Conservation (phyloP, 768 basidiomycete genomes). For the Boletus reticulatus region DNA sequence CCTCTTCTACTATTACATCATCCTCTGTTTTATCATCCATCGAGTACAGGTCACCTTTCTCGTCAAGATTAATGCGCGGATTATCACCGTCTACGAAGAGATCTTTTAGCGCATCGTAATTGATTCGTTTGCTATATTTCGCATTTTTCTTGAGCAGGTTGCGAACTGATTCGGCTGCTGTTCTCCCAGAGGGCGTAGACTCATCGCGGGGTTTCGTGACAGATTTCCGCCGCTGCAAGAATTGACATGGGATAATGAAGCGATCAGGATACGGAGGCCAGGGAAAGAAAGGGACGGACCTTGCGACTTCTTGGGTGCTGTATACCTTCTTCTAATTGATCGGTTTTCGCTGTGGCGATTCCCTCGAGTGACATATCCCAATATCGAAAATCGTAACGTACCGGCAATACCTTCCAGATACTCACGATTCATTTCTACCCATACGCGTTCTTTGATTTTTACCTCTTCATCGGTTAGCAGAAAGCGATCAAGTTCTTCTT, state of each 20-base stretch:
- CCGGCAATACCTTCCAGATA: slow-evolving; percentile 88
- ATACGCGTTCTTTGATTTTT: slow-evolving; percentile 83
- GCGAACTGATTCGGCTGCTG: slow-evolving; percentile 34
- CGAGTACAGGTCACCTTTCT: slow-evolving; percentile 50
- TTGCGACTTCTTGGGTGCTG: slow-evolving; percentile 62
- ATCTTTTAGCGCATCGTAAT: slow-evolving; percentile 85
- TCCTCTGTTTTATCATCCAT: slow-evolving; percentile 50
- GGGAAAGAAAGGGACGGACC: slow-evolving; percentile 54
- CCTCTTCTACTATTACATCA: slow-evolving; percentile 37
- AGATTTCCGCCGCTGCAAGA: slow-evolving; percentile 64
- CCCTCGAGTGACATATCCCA: slow-evolving; percentile 42
- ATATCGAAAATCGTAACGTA: slow-evolving; percentile 8
- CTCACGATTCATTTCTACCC: slow-evolving; percentile 92
- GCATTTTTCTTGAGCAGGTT: slow-evolving; percentile 78
- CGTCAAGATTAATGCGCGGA: slow-evolving; percentile 32
- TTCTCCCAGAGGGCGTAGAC: slow-evolving; percentile 46
- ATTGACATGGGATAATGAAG: slow-evolving; percentile 5
- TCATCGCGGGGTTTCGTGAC: slow-evolving; percentile 68
- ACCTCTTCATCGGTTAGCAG: slow-evolving; percentile 78
- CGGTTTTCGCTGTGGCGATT: slow-evolving; percentile 61
- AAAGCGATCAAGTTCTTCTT: slow-evolving; percentile 84
- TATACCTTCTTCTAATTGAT: slow-evolving; percentile 43
- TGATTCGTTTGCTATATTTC: slow-evolving; percentile 90
- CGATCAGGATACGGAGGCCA: slow-evolving; percentile 18
- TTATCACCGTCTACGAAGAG: slow-evolving; percentile 55